These are phyloP conservation scores for Kodamaea kaohsiungensis DNA, from an alignment of 805 yeast species.

Conservation along the genomic window DNA sequence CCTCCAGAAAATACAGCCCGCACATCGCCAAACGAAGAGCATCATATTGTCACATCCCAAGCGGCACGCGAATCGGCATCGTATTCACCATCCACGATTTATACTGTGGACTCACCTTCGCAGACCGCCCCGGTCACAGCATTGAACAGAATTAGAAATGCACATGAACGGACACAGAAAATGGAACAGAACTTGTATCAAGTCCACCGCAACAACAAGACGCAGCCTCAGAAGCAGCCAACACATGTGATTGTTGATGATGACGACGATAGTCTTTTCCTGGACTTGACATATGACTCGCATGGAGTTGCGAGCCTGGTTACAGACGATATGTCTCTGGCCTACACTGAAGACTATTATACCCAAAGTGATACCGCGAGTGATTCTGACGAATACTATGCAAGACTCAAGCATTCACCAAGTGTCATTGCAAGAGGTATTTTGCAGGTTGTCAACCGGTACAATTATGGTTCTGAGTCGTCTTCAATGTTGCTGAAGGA, in stretches of 20 bases:
- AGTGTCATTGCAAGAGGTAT: conserved; percentile 8
- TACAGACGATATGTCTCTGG: conserved; percentile 1
- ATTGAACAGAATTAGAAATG: conserved; percentile 3
- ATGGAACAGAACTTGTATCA: conserved; percentile 8
- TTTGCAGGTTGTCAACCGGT: conserved; percentile 10
- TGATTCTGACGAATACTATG: neutral
- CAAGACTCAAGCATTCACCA: conserved; percentile 2
- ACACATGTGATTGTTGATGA: conserved; percentile 11
- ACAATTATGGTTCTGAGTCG: neutral
- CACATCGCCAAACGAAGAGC: neutral
- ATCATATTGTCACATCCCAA: neutral
- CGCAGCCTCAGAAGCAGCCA: conserved; percentile 1
- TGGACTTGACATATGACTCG: conserved; percentile 12
- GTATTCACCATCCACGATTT: neutral
- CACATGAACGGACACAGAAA: conserved; percentile 7
- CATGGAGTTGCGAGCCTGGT: conserved; percentile 4
- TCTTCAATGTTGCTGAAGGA: conserved; percentile 1
- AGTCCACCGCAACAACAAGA: conserved; percentile 2
- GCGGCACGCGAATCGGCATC: neutral
- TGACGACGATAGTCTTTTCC: conserved; percentile 18
- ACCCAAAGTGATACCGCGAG: neutral
- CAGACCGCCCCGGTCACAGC: neutral
- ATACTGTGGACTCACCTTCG: conserved; percentile 1
- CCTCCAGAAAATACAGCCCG: neutral
- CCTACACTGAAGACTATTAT: neutral